These are phyloP conservation scores for Grosmannia huntii DNA, from an alignment of 2,329 filamentous ascomycete genomes.

Conservation along the genomic window DNA sequence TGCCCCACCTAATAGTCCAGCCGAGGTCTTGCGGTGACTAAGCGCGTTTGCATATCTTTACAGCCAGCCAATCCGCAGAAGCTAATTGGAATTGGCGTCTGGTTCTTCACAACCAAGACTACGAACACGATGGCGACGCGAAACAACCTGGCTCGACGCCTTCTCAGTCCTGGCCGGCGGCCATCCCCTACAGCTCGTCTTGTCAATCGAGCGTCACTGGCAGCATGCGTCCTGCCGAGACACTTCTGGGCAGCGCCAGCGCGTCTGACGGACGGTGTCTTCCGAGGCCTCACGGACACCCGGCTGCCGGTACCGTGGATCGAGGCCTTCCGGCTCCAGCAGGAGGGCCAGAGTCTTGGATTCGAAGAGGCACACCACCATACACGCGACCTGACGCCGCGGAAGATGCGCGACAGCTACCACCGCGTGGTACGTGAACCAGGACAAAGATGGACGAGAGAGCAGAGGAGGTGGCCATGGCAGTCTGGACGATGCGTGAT, in stretches of 20 bases:
- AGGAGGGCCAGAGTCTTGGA: constrained; percentile 22
- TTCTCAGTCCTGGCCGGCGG: not conserved
- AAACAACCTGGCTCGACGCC: not conserved
- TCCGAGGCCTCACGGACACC: constrained; percentile 22
- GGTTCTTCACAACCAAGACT: not conserved
- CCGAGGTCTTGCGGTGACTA: not conserved
- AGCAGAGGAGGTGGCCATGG: not conserved
- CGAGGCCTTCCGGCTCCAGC: constrained; percentile 48
- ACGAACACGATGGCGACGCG: not conserved
- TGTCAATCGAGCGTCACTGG: not conserved
- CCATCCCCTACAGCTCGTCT: not conserved
- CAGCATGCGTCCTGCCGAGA: not conserved
- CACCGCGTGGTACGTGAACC: constrained; percentile 41
- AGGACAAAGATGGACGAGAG: not conserved
- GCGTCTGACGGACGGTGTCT: constrained; percentile 22
- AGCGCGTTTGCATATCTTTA: not conserved
- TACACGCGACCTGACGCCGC: constrained; percentile 47
- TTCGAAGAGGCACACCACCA: constrained; percentile 15
- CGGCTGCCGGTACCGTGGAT: constrained; percentile 48
- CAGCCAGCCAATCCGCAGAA: not conserved
- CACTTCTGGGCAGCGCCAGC: constrained; percentile 3
- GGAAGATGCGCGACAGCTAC: constrained; percentile 59
- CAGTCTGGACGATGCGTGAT: not conserved
- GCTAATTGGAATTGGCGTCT: not conserved
- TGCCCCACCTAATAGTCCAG: no score